Evolutionary conservation across 2,329 filamentous ascomycete genomes (phyloP).

Genomic region (Cladophialophora yegresii): DNA sequence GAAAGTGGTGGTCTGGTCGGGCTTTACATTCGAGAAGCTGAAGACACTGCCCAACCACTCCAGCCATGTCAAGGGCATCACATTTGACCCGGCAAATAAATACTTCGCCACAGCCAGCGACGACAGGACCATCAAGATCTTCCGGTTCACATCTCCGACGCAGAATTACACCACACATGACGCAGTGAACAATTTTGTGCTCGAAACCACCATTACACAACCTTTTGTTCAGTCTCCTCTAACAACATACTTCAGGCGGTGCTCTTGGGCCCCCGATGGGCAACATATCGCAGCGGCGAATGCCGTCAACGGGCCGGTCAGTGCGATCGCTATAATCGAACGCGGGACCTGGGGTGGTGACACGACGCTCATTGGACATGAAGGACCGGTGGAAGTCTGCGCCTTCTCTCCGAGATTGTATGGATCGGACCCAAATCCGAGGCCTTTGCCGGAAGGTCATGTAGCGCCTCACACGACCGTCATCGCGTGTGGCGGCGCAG

Average conservation of each 20-base stretch:
- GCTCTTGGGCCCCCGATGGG: conserved; percentile 96
- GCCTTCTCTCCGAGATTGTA: conserved; percentile 94
- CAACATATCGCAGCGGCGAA: conserved; percentile 97
- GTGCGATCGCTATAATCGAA: conserved; percentile 93
- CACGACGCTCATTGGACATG: conserved; percentile 95
- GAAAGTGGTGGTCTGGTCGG: conserved; percentile 98
- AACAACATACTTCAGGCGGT: conserved; percentile 94
- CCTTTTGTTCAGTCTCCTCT: conserved; percentile 90
- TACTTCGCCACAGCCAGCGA: conserved; percentile 98
- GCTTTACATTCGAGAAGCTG: conserved; percentile 95
- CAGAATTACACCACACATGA: conserved; percentile 93
- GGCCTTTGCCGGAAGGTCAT: conserved; percentile 49
- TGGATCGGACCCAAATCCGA: conserved; percentile 65
- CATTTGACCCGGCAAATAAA: conserved; percentile 97
- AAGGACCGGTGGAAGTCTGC: conserved; percentile 95
- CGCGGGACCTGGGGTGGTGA: conserved; percentile 91
- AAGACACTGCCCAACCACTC: conserved; percentile 92
- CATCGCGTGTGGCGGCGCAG: conserved; percentile 93
- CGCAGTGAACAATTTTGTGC: conserved; percentile 92
- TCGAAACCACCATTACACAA: conserved; percentile 84
- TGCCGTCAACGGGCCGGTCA: conserved; percentile 94
- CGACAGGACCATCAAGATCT: conserved; percentile 94
- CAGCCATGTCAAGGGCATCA: conserved; percentile 97
- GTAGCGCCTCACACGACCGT: conserved; percentile 71
- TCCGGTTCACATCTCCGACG: conserved; percentile 85